Evolutionary conservation across 164 flowering plant genomes (phyloP), one percentile per base, ranked within the genome.

Genomic region (Magnolia sinica): DNA sequence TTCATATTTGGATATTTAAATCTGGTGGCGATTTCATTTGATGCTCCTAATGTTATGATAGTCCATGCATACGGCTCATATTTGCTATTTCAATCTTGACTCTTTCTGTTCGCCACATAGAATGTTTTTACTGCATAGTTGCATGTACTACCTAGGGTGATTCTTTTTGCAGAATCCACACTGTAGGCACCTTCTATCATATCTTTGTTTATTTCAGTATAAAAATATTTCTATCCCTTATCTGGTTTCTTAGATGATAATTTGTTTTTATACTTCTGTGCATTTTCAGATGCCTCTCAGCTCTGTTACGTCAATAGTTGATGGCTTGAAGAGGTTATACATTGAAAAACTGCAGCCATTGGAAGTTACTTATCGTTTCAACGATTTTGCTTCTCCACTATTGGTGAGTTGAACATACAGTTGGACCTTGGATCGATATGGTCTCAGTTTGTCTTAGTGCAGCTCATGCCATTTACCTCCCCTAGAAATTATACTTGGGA

Each of bases 311-410:
- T 96, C 99, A 22, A 88, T 96, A 50, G 68, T 90, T 77, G 99
- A 96, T 87, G 99, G 98, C 61, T 84, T 96, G 87, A 96, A 96
- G 86, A 88, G 83, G 79, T 78, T 94, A 74, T 96, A 96, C 85
- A 79, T 90, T 76, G 87, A 94, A 82, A 94, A 94, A 86, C 83
- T 96, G 75, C 94, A 91, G 87, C 99, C 99, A 18, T 81, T 96
- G 71, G 99, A 96, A 85, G 88, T 84, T 71, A 85, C 91, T 24
- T 94, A 96, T 73, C 91, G 83, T 45, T 96, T 94, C 76, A 88
- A 91, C 79, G 99, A 96, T 87, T 96, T 96, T 85, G 98, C 81
- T 65, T 94, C 97, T 68, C 99, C 99, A 14, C 65, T 84, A 50
- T 64, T 96, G 97, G 99, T 96, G 71, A 87, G 95, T 83, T 63